A percentile compares a stretch with the other conserved stretches of the same genome.
Evolutionary conservation across 164 flowering plant species (phyloP).

Genomic region (Platanus orientalis): DNA sequence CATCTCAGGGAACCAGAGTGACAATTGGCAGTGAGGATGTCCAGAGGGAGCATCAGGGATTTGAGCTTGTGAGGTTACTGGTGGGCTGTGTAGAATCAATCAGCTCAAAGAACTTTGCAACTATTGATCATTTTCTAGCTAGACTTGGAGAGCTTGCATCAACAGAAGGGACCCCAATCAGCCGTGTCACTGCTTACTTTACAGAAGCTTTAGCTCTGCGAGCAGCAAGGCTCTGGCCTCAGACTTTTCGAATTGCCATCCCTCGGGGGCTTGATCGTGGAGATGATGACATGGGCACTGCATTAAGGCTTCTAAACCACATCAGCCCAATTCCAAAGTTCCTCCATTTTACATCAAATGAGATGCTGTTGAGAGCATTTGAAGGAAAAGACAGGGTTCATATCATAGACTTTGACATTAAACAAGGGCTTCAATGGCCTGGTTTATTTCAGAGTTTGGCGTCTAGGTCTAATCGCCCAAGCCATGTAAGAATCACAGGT

Average conservation of each 20-base stretch:
- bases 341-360: conserved; percentile 84
- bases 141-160: conserved; percentile 83
- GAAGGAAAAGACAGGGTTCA: conserved; percentile 90
- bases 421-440: conserved; percentile 98
- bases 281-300: conserved; percentile 55
- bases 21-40: conserved; percentile 17
- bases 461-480: conserved; percentile 64
- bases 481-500: conserved; percentile 90
- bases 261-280: conserved; percentile 63
- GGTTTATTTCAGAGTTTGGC: conserved; percentile 86
- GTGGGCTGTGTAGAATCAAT: conserved; percentile 76
- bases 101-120: conserved; percentile 48
- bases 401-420: conserved; percentile 87
- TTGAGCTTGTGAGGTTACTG: conserved; percentile 73
- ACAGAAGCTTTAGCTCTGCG: conserved; percentile 81
- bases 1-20: conserved; percentile 24
- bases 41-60: conserved; percentile 41
- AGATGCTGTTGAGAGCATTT: conserved; percentile 75
- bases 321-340: conserved; percentile 82
- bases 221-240: conserved; percentile 76
- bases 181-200: conserved; percentile 72
- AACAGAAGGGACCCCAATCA: conserved; percentile 59
- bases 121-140: conserved; percentile 48
- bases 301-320: conserved; percentile 75
- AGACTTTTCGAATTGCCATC: conserved; percentile 51